Percentiles rank a stretch among this genome's conserved stretches.
Evolutionary conservation across 768 basidiomycete genomes (phyloP).

Genomic region (Pisolithus microcarpus): DNA sequence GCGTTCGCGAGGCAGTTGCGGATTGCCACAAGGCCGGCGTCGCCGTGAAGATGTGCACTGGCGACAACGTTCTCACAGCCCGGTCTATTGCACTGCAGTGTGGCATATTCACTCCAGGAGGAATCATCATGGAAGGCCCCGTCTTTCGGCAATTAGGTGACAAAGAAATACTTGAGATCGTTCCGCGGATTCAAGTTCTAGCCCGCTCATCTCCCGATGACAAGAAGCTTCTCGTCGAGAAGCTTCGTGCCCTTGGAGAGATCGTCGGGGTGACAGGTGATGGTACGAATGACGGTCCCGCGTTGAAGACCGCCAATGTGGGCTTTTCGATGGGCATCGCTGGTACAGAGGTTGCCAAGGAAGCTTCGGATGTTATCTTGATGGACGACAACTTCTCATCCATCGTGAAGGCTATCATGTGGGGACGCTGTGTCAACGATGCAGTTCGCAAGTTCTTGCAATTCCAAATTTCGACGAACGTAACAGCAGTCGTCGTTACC

Average conservation of each 20-base stretch:
- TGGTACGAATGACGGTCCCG: constrained; percentile 96
- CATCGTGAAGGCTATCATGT: constrained; percentile 96
- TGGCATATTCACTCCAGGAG: constrained; percentile 89
- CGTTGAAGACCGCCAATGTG: constrained; percentile 90
- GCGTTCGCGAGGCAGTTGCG: constrained; percentile 83
- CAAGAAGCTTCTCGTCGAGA: constrained; percentile 89
- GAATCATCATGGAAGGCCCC: constrained; percentile 97
- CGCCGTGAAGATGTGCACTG: constrained; percentile 95
- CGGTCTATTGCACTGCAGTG: constrained; percentile 96
- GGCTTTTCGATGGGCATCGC: constrained; percentile 97
- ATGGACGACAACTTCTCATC: constrained; percentile 98
- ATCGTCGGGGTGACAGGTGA: constrained; percentile 96
- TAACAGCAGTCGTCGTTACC: constrained; percentile 92
- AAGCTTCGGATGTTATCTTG: constrained; percentile 96
- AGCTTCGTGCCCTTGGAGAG: constrained; percentile 78
- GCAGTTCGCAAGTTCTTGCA: constrained; percentile 96
- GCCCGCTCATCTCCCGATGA: constrained; percentile 97
- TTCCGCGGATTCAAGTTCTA: constrained; percentile 90
- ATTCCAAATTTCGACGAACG: constrained; percentile 91
- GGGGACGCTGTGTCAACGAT: constrained; percentile 99
- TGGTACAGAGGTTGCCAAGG: constrained; percentile 97
- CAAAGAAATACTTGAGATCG: constrained; percentile 68
- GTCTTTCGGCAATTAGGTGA: constrained; percentile 75
- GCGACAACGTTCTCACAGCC: constrained; percentile 92
- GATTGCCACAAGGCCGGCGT: constrained; percentile 89